These are phyloP conservation scores for Phytophthora litchii DNA, from an alignment of 352 stramenopile species.

Conservation along the genomic window DNA sequence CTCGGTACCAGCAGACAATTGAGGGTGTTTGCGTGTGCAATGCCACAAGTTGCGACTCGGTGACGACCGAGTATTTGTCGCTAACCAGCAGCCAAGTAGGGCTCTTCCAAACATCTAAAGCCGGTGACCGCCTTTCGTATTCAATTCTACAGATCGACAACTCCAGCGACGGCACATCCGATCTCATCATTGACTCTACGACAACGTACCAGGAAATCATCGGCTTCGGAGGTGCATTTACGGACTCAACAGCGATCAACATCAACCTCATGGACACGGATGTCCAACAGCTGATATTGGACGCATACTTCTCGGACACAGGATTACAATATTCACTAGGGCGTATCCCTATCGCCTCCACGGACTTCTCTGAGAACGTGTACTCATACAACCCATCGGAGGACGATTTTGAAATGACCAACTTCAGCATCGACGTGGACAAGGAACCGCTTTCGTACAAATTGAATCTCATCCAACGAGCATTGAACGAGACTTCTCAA, in stretches of 20 bases:
- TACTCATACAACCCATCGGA: constrained; percentile 8
- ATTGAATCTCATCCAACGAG: constrained; percentile 27
- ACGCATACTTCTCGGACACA: constrained; percentile 18
- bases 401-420: neutral
- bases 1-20: constrained; percentile 44
- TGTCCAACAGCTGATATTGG: constrained; percentile 54
- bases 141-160: constrained; percentile 25
- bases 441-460: constrained; percentile 30
- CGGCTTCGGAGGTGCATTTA: constrained; percentile 84
- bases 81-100: constrained; percentile 36
- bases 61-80: constrained; percentile 38
- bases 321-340: neutral
- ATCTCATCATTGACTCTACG: constrained; percentile 36
- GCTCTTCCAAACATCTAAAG: constrained; percentile 54
- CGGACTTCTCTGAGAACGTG: constrained; percentile 38
- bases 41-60: constrained; percentile 37
- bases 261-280: constrained; percentile 54
- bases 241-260: constrained; percentile 69
- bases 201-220: constrained; percentile 65
- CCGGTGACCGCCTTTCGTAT: constrained; percentile 53
- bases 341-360: neutral
- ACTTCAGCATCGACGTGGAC: neutral
- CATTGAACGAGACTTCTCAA: constrained; percentile 30
- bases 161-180: constrained; percentile 6
- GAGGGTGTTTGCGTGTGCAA: constrained; percentile 63